These are phyloP conservation scores for Senna siamea DNA, from an alignment of 306 rosid genomes.

Conservation along the genomic window DNA sequence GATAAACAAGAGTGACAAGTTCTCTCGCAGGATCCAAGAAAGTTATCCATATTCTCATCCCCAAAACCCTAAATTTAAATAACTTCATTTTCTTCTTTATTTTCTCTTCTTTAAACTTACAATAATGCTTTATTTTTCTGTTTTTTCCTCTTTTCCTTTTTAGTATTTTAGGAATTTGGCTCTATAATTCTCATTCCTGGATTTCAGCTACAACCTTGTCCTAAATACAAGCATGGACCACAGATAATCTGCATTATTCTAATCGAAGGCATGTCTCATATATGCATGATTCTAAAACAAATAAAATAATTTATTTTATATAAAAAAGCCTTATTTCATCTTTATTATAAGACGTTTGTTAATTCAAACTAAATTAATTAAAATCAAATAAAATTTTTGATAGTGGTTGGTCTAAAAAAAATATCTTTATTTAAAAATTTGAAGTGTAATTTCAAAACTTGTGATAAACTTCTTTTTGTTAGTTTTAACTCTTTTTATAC, in stretches of 20 bases:
- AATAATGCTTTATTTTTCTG: conserved; percentile 11
- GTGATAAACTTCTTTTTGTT: no score
- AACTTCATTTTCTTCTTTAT: conserved; percentile 9
- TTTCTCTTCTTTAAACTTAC: conserved; percentile 32
- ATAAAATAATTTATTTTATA: no score
- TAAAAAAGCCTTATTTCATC: no score
- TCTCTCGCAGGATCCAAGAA: conserved; percentile 92
- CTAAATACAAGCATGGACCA: conserved; percentile 46
- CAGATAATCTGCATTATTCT: conserved; percentile 40
- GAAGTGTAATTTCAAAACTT: no score
- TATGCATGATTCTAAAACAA: conserved; percentile 1
- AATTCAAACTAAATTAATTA: no score
- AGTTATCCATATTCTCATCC: conserved; percentile 52
- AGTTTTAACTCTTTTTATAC: no score
- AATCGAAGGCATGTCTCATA: no score
- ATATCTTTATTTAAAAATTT: no score
- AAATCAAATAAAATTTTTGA: no score
- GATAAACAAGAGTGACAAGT: conserved; percentile 55
- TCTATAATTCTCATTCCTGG: conserved; percentile 26
- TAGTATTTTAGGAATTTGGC: conserved; percentile 34
- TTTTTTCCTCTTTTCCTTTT: conserved; percentile 37
- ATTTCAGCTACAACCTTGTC: conserved; percentile 42
- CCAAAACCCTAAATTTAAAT: conserved; percentile 34
- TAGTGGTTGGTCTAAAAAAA: no score
- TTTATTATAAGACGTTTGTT: no score